These are phyloP conservation scores for Triglochin maritima DNA, from an alignment of 106 monocot species.

Conservation along the genomic window DNA sequence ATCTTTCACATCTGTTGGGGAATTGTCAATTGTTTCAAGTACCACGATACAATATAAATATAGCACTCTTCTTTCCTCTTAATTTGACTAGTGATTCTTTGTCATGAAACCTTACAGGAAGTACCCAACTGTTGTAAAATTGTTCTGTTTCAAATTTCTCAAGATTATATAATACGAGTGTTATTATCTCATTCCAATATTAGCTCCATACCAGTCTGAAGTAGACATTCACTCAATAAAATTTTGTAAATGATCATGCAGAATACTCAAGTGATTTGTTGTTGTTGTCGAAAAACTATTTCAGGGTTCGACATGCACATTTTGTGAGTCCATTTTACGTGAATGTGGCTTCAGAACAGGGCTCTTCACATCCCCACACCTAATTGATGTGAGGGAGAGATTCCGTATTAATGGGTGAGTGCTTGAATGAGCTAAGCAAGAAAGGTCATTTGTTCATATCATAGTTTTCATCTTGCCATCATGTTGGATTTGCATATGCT, in stretches of 20 bases:
- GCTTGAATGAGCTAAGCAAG: neutral
- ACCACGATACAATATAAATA: too few species aligned
- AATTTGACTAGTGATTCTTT: neutral
- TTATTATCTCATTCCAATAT: too few species aligned
- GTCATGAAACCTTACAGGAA: too few species aligned
- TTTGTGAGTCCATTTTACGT: slow-evolving; percentile 17
- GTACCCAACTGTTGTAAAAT: too few species aligned
- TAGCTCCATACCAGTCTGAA: too few species aligned
- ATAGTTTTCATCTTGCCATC: too few species aligned
- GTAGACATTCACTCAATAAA: too few species aligned
- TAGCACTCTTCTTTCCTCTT: neutral
- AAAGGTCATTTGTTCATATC: too few species aligned
- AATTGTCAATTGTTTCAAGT: neutral
- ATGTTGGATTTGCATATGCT: too few species aligned
- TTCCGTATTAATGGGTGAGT: slow-evolving; percentile 12
- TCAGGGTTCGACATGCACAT: slow-evolving; percentile 16
- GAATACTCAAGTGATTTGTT: neutral
- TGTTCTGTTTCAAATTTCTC: too few species aligned
- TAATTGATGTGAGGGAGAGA: slow-evolving; percentile 16
- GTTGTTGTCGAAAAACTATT: neutral
- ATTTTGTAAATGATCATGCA: neutral
- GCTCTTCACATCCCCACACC: slow-evolving; percentile 13
- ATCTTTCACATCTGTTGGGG: neutral
- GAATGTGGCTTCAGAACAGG: slow-evolving; percentile 16
- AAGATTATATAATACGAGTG: too few species aligned